These are phyloP conservation scores for Chrysosporium queenslandicum DNA, from an alignment of 2,329 filamentous ascomycete genomes.

Conservation along the genomic window DNA sequence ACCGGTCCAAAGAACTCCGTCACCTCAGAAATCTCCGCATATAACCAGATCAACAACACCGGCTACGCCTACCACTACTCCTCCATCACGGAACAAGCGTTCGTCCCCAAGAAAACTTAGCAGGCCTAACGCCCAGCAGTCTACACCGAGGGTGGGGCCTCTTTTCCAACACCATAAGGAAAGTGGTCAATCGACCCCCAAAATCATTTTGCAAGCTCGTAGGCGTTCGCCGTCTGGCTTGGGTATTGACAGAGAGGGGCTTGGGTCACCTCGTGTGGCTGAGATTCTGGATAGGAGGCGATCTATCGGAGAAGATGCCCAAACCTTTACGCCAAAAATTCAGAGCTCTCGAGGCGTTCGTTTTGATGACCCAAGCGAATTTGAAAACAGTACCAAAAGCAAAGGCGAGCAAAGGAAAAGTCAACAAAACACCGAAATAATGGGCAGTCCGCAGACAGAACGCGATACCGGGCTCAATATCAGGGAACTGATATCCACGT, in stretches of 20 bases:
- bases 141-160: conserved; percentile 27
- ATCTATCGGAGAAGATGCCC: conserved; percentile 59
- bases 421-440: conserved; percentile 16
- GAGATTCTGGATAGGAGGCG: conserved; percentile 60
- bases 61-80: conserved; percentile 9
- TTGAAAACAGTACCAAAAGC: conserved; percentile 48
- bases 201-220: conserved; percentile 54
- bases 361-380: conserved; percentile 55
- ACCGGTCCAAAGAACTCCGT: conserved; percentile 31
- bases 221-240: conserved; percentile 54
- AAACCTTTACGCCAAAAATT: conserved; percentile 51
- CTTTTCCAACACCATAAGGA: conserved; percentile 47
- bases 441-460: conserved; percentile 48
- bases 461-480: conserved; percentile 57
- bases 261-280: conserved; percentile 65
- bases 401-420: conserved; percentile 43
- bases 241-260: conserved; percentile 58
- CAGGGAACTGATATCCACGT: conserved; percentile 65
- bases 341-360: conserved; percentile 41
- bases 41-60: conserved; percentile 1
- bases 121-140: conserved; percentile 34
- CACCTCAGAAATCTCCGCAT: conserved; percentile 20
- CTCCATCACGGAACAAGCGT: conserved; percentile 3
- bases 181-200: conserved; percentile 52
- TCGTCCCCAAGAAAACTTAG: conserved; percentile 43